Evolutionary conservation across 2,329 filamentous ascomycete genomes (phyloP).

Genomic region (Calonectria leucothoes): DNA sequence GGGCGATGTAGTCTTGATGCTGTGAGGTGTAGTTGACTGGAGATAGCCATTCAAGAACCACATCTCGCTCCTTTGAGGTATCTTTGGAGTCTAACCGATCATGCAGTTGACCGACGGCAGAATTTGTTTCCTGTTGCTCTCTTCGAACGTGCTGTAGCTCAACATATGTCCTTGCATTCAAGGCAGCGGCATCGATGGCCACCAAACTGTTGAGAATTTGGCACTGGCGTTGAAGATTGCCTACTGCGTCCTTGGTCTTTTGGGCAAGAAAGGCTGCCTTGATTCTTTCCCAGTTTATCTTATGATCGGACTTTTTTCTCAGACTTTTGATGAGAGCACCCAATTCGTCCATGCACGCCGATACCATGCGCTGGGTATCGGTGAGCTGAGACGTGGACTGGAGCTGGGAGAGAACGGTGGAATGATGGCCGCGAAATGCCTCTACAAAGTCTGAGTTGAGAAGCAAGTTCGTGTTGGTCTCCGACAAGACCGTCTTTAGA

Average conservation of each 20-base stretch:
- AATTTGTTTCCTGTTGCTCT: conserved; percentile 1
- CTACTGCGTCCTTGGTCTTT: background rate
- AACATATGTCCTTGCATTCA: background rate
- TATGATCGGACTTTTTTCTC: background rate
- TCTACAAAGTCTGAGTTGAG: background rate
- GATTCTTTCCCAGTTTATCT: background rate
- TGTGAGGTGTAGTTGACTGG: background rate
- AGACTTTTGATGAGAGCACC: background rate
- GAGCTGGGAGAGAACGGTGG: background rate
- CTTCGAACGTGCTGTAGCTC: background rate
- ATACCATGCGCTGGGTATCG: conserved; percentile 1
- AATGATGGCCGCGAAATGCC: conserved; percentile 3
- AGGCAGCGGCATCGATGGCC: conserved; percentile 1
- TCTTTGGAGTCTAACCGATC: background rate
- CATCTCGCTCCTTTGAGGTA: background rate
- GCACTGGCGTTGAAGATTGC: conserved; percentile 2
- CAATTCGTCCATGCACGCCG: background rate
- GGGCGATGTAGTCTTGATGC: conserved; percentile 3
- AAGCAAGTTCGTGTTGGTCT: conserved; percentile 13
- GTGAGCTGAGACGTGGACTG: background rate
- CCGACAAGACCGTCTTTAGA: conserved; percentile 13
- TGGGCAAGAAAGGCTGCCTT: conserved; percentile 3
- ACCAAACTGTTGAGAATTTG: background rate
- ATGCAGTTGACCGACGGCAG: background rate
- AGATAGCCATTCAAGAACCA: conserved; percentile 8